phyloP scores from a whole-genome alignment of 768 basidiomycete species.

The Kwoniella mangroviensis region DNA sequence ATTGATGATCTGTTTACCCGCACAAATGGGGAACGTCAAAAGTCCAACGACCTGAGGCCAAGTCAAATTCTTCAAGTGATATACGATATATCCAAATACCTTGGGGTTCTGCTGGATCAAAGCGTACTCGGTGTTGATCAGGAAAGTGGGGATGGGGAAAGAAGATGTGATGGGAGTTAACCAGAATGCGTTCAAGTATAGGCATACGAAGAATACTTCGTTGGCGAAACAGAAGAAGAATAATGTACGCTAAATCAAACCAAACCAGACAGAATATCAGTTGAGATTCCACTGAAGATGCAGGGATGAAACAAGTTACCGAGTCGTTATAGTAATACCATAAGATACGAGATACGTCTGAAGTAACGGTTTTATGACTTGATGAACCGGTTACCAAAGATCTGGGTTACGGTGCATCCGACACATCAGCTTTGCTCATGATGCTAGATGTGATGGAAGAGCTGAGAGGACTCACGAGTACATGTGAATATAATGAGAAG shows the following conservation, averaged over 20 bases:
- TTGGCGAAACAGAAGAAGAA: slow-evolving; percentile 94
- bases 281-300: neutral
- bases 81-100: slow-evolving; percentile 32
- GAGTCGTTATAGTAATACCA: slow-evolving; percentile 93
- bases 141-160: slow-evolving; percentile 44
- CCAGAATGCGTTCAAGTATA: slow-evolving; percentile 91
- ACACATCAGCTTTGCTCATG: neutral
- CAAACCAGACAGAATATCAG: neutral
- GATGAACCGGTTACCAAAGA: slow-evolving; percentile 83
- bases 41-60: slow-evolving; percentile 77
- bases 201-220: slow-evolving; percentile 90
- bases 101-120: slow-evolving; percentile 26
- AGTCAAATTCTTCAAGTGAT: slow-evolving; percentile 61
- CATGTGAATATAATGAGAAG: slow-evolving; percentile 99
- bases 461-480: slow-evolving; percentile 72
- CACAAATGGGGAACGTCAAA: slow-evolving; percentile 70
- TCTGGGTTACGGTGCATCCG: too few species aligned
- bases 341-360: slow-evolving; percentile 88
- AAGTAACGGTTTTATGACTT: slow-evolving; percentile 90
- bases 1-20: slow-evolving; percentile 89
- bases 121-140: slow-evolving; percentile 32
- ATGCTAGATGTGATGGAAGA: neutral
- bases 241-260: slow-evolving; percentile 68
- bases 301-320: slow-evolving; percentile 49
- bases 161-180: slow-evolving; percentile 69